A percentile compares a stretch with the other conserved stretches of the same genome.
Evolutionary conservation across 805 yeast species (phyloP).

Genomic region (Scheffersomyces lignosus): DNA sequence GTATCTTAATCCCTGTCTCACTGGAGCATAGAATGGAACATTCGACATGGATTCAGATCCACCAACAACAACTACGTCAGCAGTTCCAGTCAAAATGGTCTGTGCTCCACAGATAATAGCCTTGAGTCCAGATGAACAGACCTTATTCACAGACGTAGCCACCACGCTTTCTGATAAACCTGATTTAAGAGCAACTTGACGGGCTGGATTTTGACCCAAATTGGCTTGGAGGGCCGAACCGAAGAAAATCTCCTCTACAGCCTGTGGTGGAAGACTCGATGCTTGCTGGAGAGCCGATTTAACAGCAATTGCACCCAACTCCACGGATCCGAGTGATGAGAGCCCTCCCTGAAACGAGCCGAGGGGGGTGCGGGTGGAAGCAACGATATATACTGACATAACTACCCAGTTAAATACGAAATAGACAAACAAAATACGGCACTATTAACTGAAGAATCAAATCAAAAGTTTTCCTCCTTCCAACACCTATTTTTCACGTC

Average conservation of each 20-base stretch:
- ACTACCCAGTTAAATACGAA: background rate
- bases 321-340: background rate
- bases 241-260: background rate
- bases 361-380: background rate
- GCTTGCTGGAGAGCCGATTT: background rate
- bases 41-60: constrained; percentile 1
- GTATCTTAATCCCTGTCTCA: background rate
- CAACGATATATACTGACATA: background rate
- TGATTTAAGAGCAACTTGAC: background rate
- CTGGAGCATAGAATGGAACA: background rate
- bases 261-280: background rate
- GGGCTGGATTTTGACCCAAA: constrained; percentile 1
- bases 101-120: background rate
- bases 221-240: background rate
- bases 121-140: background rate
- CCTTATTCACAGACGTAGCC: background rate
- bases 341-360: background rate
- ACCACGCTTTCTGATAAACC: background rate
- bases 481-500: too few species aligned
- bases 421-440: too few species aligned
- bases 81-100: background rate
- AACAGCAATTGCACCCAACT: background rate
- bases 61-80: background rate
- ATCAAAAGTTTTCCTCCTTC: too few species aligned
- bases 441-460: too few species aligned